Evolutionary conservation across 768 basidiomycete genomes (phyloP).

Genomic region (Kwoniella bestiolae): DNA sequence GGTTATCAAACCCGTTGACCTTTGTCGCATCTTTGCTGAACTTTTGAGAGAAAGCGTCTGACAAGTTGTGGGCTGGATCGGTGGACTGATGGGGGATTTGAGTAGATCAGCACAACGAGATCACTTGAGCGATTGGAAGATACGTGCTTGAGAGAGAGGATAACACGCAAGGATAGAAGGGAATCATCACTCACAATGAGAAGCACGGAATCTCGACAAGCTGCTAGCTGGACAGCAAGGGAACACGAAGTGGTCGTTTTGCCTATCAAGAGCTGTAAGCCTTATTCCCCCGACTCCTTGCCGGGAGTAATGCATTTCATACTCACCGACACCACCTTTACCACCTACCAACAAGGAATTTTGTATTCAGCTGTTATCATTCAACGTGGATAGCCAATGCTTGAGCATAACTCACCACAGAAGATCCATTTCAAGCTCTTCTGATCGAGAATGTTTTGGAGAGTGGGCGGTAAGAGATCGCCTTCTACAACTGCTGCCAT

Average conservation of each 20-base stretch:
- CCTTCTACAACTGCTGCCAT: conserved; percentile 60
- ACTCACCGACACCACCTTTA: conserved; percentile 95
- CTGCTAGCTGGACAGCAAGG: conserved; percentile 92
- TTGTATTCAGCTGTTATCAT: not conserved
- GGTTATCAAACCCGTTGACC: conserved; percentile 95
- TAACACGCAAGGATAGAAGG: too few relatives aligned
- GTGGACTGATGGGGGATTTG: too few relatives aligned
- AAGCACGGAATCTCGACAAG: conserved; percentile 89
- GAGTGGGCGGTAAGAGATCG: conserved; percentile 71
- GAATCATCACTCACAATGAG: conserved; percentile 74
- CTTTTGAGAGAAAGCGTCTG: conserved; percentile 96
- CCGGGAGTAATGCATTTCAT: not conserved
- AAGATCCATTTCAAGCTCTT: conserved; percentile 95
- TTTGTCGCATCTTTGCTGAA: conserved; percentile 98
- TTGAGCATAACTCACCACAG: conserved; percentile 79
- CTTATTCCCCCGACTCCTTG: not conserved
- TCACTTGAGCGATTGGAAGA: too few relatives aligned
- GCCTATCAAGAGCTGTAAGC: conserved; percentile 61
- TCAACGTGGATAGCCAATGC: too few relatives aligned
- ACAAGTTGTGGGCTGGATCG: conserved; percentile 99
- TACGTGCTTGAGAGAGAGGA: too few relatives aligned
- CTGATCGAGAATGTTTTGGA: conserved; percentile 95
- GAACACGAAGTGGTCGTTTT: conserved; percentile 99
- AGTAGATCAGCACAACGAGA: too few relatives aligned
- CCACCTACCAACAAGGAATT: conserved; percentile 68